Evolutionary conservation across 768 basidiomycete species (phyloP).

Genomic region (Rhodotorula paludigena): DNA sequence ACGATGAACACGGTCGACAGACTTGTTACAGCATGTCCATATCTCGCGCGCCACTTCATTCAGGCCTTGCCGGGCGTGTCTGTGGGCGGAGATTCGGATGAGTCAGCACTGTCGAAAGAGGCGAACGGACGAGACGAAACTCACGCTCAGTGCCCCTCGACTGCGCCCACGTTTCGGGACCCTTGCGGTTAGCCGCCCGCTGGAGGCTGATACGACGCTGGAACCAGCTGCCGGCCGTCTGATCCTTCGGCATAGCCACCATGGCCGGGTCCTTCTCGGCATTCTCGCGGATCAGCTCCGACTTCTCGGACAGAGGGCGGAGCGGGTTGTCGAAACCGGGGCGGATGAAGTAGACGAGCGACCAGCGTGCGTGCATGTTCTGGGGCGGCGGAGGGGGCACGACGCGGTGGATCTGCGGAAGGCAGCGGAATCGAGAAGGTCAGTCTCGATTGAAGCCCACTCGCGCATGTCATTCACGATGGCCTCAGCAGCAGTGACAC

Average conservation of each 20-base stretch:
- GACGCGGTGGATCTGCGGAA: conserved; percentile 33
- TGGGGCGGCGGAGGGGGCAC: conserved; percentile 32
- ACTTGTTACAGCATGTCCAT: too few species aligned
- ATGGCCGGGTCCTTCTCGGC: conserved; percentile 23
- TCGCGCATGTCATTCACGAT: too few species aligned
- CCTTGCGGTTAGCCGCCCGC: conserved; percentile 31
- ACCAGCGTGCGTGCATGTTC: conserved; percentile 17
- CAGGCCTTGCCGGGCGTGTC: not conserved
- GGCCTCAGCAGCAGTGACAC: not conserved
- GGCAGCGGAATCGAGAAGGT: too few species aligned
- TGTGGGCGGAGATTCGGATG: not conserved
- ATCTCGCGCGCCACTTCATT: too few species aligned
- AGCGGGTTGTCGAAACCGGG: conserved; percentile 25
- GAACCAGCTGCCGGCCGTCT: conserved; percentile 32
- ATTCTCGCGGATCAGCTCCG: conserved; percentile 1
- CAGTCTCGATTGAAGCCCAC: not conserved
- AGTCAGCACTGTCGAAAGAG: not conserved
- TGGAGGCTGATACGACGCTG: conserved; percentile 10
- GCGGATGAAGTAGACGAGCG: conserved; percentile 34
- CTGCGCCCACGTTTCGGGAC: conserved; percentile 28
- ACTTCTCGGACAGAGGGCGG: conserved; percentile 10
- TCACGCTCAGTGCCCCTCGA: conserved; percentile 33
- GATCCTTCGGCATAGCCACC: not conserved
- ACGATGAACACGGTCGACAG: too few species aligned
- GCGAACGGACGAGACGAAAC: not conserved